Base-by-base conservation (phyloP, 192 early-diverging fungal species). In the Lunasporangiospora selenospora region DNA sequence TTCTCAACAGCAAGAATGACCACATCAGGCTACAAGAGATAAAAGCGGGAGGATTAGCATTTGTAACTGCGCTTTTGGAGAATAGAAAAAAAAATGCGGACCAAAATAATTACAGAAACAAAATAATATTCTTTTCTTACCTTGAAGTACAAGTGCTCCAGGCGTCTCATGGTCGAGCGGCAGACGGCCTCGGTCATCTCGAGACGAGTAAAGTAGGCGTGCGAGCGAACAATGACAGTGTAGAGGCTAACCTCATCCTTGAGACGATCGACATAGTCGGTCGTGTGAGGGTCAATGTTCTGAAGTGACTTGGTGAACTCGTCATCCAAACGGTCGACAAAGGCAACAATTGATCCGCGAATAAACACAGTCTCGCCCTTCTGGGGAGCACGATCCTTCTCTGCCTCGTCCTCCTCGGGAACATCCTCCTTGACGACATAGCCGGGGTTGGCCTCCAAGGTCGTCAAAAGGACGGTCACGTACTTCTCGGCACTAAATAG, bases 81-180 rank as follows among this genome's bases (percentile, higher is more conserved):
- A n/a, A n/a, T n/a, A n/a, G n/a, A n/a, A n/a, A n/a, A n/a, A n/a
- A n/a, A n/a, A n/a, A n/a, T n/a, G n/a, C n/a, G n/a, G n/a, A n/a
- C n/a, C n/a, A n/a, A n/a, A n/a, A n/a, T n/a, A n/a, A n/a, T n/a
- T n/a, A n/a, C n/a, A n/a, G n/a, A n/a, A n/a, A n/a, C n/a, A n/a
- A n/a, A n/a, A n/a, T n/a, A n/a, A n/a, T n/a, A n/a, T n/a, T n/a
- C n/a, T n/a, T n/a, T 29, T n/a, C 41, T 49, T 60, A 82, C 87
- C 81, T 95, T 98, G 87, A 93, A 97, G 86, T 99, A 98, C 59
- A 99, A 76, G 70, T 98, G 96, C 78, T 98, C 94, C 50, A 99
- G 80, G 36, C 95, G 83, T 66, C 95, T 86, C 82, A 96, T 86
- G 38, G 94, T 80, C 10, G 89, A 87, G 51, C 88, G 86, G 69